Conservation (phyloP, 2,329 filamentous ascomycete species). For the Tolypocladium ovalisporum region DNA sequence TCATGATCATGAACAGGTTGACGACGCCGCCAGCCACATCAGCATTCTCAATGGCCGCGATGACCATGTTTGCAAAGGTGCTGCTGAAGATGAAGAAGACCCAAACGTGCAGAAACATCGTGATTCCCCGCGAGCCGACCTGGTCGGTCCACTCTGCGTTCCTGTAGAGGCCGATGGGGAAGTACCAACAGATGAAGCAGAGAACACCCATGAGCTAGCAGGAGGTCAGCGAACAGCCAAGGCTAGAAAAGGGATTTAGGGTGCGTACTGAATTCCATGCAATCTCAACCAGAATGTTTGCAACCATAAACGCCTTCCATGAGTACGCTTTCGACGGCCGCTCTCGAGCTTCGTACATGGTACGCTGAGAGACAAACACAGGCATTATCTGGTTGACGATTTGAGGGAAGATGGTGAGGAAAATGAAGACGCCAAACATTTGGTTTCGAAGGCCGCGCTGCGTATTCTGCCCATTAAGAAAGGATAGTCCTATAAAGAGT, state of each 20-base stretch:
- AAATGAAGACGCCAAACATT: background rate
- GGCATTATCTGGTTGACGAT: conserved; percentile 42
- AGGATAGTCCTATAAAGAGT: background rate
- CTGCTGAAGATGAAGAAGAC: background rate
- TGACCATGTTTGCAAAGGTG: background rate
- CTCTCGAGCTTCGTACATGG: conserved; percentile 60
- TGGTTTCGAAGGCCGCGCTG: background rate
- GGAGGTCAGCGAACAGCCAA: background rate
- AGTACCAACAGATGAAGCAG: background rate
- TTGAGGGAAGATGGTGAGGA: background rate
- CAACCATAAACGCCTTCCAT: conserved; percentile 56
- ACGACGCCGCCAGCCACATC: background rate
- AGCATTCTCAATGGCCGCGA: background rate
- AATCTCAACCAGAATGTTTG: conserved; percentile 26
- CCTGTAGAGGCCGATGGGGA: background rate
- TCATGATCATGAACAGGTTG: conserved; percentile 26
- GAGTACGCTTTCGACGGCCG: conserved; percentile 57
- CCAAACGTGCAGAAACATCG: background rate
- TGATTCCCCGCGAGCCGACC: background rate
- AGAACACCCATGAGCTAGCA: background rate
- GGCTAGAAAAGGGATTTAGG: too few relatives aligned
- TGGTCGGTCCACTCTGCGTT: background rate
- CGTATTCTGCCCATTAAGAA: background rate
- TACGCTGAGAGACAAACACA: conserved; percentile 56
- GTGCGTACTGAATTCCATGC: conserved; percentile 1